phyloP scores from a whole-genome alignment of 306 rosid genomes.

The Prunus davidiana region DNA sequence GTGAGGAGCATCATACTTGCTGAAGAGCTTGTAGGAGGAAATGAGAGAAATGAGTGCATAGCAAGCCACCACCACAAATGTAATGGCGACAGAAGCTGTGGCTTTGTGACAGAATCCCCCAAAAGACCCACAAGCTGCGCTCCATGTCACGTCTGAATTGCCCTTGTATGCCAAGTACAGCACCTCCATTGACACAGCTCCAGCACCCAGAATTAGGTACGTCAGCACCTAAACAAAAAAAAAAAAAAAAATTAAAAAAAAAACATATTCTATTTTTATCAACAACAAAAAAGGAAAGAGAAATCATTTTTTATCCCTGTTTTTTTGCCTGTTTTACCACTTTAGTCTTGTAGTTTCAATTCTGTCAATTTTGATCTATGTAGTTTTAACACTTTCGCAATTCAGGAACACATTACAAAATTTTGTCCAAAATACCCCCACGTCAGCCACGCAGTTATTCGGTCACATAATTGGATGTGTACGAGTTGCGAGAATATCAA shows the following conservation, averaged over 20 bases:
- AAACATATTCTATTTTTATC: too few species aligned
- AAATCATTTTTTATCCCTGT: too few species aligned
- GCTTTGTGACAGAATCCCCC: slow-evolving; percentile 65
- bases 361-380: accelerated
- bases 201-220: slow-evolving; percentile 66
- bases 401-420: too few species aligned
- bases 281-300: too few species aligned
- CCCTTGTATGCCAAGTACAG: slow-evolving; percentile 74
- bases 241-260: neutral
- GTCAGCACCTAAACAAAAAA: slow-evolving; percentile 43
- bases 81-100: slow-evolving; percentile 49
- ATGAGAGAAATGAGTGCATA: slow-evolving; percentile 61
- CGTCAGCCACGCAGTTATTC: too few species aligned
- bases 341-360: too few species aligned
- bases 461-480: too few species aligned
- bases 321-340: too few species aligned
- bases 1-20: slow-evolving; percentile 54
- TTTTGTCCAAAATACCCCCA: too few species aligned
- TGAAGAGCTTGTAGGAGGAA: slow-evolving; percentile 83
- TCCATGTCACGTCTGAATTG: slow-evolving; percentile 51
- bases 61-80: slow-evolving; percentile 51
- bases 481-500: too few species aligned
- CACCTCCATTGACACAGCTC: slow-evolving; percentile 65
- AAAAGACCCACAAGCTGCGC: slow-evolving; percentile 62
- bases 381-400: too few species aligned